Evolutionary conservation across 1,139 yeast species (phyloP).

Genomic region (Geotrichum cucujoidarum): DNA sequence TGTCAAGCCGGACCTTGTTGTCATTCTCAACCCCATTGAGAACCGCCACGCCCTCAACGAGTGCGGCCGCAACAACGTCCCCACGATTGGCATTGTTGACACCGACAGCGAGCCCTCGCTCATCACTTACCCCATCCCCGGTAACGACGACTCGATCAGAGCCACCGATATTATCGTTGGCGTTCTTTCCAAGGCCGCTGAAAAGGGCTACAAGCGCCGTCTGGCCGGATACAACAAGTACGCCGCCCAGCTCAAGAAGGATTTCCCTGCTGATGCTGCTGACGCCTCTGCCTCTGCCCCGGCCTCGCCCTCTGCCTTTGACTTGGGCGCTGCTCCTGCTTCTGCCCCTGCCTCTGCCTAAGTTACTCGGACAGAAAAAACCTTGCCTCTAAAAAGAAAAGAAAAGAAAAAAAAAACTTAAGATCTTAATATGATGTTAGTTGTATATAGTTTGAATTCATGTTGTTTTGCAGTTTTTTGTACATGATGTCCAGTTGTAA

Average conservation of each 20-base stretch:
- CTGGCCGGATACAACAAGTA: constrained; percentile 37
- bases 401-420: background rate
- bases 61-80: constrained; percentile 76
- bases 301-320: too few species aligned
- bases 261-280: background rate
- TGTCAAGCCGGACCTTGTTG: constrained; percentile 83
- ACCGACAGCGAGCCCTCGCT: constrained; percentile 88
- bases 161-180: constrained; percentile 76
- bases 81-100: constrained; percentile 91
- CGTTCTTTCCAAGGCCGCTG: constrained; percentile 78
- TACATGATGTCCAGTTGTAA: background rate
- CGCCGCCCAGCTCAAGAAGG: constrained; percentile 7
- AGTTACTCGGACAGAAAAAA: too few species aligned
- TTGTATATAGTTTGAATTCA: constrained; percentile 5
- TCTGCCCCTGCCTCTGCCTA: too few species aligned
- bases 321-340: too few species aligned
- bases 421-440: background rate
- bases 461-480: background rate
- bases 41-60: constrained; percentile 77
- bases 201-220: constrained; percentile 64
- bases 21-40: constrained; percentile 82
- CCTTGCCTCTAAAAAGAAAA: background rate
- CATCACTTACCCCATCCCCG: constrained; percentile 92
- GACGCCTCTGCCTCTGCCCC: too few species aligned
- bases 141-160: constrained; percentile 89